phyloP scores from a whole-genome alignment of 1,284 basidiomycete genomes.

The Ustilago cynodontis region DNA sequence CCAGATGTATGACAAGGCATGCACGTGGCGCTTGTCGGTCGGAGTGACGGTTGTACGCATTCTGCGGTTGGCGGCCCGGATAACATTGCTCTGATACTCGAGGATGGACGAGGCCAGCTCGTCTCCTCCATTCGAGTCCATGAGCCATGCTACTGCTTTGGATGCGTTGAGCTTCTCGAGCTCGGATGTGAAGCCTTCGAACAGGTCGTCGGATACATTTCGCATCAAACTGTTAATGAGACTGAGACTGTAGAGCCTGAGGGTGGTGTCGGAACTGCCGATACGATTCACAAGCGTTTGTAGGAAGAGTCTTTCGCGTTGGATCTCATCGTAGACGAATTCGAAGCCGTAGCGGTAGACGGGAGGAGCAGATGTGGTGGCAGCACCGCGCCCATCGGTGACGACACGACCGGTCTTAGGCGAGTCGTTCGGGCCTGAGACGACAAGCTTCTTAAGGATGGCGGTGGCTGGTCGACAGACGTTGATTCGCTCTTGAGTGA shows the following conservation, averaged over 20 bases:
- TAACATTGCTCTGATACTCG: constrained; percentile 90
- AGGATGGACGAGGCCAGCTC: constrained; percentile 87
- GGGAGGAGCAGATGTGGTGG: constrained; percentile 22
- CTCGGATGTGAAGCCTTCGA: constrained; percentile 82
- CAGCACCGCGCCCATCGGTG: constrained; percentile 32
- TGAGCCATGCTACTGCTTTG: constrained; percentile 75
- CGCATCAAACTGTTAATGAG: constrained; percentile 86
- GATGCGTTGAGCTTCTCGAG: constrained; percentile 84
- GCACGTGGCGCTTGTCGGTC: constrained; percentile 61
- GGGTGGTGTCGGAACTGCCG: constrained; percentile 65
- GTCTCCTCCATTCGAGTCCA: constrained; percentile 86
- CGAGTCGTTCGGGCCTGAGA: constrained; percentile 55
- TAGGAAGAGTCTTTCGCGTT: constrained; percentile 61
- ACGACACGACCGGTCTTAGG: constrained; percentile 45
- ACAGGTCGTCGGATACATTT: constrained; percentile 80
- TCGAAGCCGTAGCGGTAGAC: constrained; percentile 65
- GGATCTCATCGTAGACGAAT: constrained; percentile 61
- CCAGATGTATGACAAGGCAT: constrained; percentile 64
- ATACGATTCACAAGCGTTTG: constrained; percentile 64
- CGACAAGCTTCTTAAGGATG: constrained; percentile 85
- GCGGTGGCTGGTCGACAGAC: constrained; percentile 96
- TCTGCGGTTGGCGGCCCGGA: constrained; percentile 82
- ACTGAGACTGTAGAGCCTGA: constrained; percentile 64
- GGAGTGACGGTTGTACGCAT: constrained; percentile 79
- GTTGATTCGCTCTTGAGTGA: constrained; percentile 75